Conservation (phyloP, 2,329 filamentous ascomycete species). For the Bimuria novae-zelandiae region DNA sequence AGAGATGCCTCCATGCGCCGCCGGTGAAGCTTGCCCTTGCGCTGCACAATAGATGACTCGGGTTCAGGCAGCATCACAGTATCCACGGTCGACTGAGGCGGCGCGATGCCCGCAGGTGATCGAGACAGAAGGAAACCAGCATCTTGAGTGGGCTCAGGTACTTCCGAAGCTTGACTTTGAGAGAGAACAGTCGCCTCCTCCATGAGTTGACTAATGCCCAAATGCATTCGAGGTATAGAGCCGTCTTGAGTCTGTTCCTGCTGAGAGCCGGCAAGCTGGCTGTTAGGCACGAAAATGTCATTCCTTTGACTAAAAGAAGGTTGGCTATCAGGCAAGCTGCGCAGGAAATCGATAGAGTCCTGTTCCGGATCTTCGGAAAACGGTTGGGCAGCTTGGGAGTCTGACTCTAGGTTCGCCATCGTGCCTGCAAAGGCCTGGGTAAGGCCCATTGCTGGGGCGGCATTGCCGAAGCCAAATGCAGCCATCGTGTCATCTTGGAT, state of each 20-base stretch:
- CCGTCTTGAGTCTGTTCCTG: constrained; percentile 28
- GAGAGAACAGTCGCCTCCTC: constrained; percentile 36
- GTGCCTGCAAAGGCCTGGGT: constrained; percentile 92
- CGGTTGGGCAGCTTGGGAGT: constrained; percentile 38
- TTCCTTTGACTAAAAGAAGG: constrained; percentile 67
- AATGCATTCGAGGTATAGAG: constrained; percentile 28
- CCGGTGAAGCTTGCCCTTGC: constrained; percentile 62
- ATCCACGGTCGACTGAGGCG: constrained; percentile 69
- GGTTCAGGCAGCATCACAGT: constrained; percentile 63
- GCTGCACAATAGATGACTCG: constrained; percentile 70
- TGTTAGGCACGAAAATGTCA: constrained; percentile 60
- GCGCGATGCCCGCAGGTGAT: constrained; percentile 70
- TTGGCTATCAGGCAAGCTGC: constrained; percentile 60
- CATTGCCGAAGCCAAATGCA: constrained; percentile 47
- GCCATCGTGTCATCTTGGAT: constrained; percentile 41
- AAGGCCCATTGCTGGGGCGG: constrained; percentile 64
- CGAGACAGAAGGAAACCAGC: constrained; percentile 70
- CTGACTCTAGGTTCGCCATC: constrained; percentile 67
- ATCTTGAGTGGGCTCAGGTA: constrained; percentile 81
- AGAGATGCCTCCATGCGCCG: constrained; percentile 46
- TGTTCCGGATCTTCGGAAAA: constrained; percentile 45
- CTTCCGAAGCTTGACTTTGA: constrained; percentile 68
- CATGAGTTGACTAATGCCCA: constrained; percentile 45
- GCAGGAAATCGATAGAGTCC: constrained; percentile 58
- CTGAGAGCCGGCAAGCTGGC: constrained; percentile 51